Evolutionary conservation across 306 rosid species (phyloP).

Genomic region (Sindora glabra): DNA sequence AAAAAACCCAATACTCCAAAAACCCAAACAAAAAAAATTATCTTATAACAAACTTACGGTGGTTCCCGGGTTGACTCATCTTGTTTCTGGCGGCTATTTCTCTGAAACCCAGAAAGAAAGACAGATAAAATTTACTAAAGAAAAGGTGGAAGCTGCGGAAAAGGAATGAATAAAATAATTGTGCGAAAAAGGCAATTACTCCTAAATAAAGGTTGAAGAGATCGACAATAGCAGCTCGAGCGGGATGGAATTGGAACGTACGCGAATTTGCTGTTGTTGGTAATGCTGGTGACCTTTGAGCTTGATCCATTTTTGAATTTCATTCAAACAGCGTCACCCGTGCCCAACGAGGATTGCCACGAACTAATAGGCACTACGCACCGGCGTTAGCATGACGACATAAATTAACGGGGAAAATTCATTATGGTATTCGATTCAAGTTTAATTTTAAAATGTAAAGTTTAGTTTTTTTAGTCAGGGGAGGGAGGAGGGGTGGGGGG

Average conservation of each 20-base stretch:
- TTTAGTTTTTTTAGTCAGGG: too few species aligned
- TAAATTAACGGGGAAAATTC: too few species aligned
- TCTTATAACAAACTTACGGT: conserved; percentile 37
- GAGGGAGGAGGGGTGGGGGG: too few species aligned
- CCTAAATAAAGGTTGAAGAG: conserved; percentile 94
- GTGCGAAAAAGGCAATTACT: conserved; percentile 15
- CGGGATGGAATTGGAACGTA: conserved; percentile 74
- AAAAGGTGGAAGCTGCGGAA: not conserved
- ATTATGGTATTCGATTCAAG: too few species aligned
- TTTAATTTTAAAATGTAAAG: too few species aligned
- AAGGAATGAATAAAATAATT: not conserved
- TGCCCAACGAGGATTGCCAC: too few species aligned
- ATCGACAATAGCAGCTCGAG: conserved; percentile 63
- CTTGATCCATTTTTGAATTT: conserved; percentile 60
- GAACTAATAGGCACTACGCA: too few species aligned
- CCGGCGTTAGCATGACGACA: too few species aligned
- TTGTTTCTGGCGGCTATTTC: conserved; percentile 48
- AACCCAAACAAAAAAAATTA: not conserved
- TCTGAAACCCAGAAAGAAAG: conserved; percentile 30
- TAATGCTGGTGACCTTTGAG: conserved; percentile 43
- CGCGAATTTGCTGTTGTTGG: conserved; percentile 27
- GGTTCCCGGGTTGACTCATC: conserved; percentile 63
- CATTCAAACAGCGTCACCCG: not conserved
- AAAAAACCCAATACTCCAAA: not conserved
- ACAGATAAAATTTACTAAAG: not conserved